Evolutionary conservation across 2,329 filamentous ascomycete genomes (phyloP), one percentile per base, ranked within the genome.

Genomic region (Exophiala sp.): DNA sequence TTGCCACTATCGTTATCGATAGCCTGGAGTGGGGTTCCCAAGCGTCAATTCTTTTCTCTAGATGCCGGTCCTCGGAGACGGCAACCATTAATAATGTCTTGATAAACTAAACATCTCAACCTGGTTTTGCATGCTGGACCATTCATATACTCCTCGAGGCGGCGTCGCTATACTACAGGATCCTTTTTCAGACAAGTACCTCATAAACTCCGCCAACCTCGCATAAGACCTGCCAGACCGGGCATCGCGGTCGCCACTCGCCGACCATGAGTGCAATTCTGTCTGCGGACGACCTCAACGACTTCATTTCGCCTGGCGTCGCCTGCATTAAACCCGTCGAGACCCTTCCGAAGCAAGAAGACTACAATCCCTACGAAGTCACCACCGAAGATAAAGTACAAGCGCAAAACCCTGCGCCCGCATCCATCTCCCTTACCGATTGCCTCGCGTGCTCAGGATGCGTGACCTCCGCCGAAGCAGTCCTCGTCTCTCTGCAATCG

Each of bases 241-340:
- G 41, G 41, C 21, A 43, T 12, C 53, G 53, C 33, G 48, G 47
- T 51, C 53, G 43, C 40, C 44, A 43, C 47, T 32, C 32, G 12
- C 20, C 45, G 48, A 50, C 51, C 54, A 99, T 99, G 94, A 96
- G 91, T 69, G 94, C 94, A 59, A 99, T 99, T 66, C 87, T 99
- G 66, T 97, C 91, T 52, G 87, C 88, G 66, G 92, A 99, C 77
- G 91, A 96, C 71, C 80, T 99, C 58, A 99, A 99, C 78, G 94
- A 99, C 78, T 99, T 99, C 76, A 99, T 99, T 69, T 94, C 89
- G 53, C 94, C 94, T 11, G 91, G 92, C 59, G 91, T 99, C 67
- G 94, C 94, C 59, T 99, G 94, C 75, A 97, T 99, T 72, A 97
- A 99, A 68, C 94, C 94, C 24, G 81, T 99, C 69, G 94, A 99